Conservation (phyloP, 768 basidiomycete genomes). For the Megacollybia marginata region DNA sequence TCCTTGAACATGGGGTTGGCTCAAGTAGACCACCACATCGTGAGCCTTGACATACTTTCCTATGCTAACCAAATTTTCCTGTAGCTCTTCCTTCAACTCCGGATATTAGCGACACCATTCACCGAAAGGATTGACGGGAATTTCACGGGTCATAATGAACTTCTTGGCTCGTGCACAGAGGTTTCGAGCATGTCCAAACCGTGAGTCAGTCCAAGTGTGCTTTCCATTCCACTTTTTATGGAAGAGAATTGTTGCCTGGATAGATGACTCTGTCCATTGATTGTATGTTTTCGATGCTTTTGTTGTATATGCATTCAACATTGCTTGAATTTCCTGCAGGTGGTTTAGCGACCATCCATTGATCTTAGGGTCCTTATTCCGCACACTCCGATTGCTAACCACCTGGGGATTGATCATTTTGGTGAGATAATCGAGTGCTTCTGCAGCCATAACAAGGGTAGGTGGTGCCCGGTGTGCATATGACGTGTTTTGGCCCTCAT, state of each 20-base stretch:
- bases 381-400: too few species aligned
- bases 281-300: not conserved
- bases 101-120: not conserved
- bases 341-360: too few species aligned
- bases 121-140: too few species aligned
- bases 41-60: conserved; percentile 17
- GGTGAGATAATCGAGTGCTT: too few species aligned
- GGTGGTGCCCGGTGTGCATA: too few species aligned
- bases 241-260: not conserved
- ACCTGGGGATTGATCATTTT: too few species aligned
- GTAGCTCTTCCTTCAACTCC: conserved; percentile 9
- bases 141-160: not conserved
- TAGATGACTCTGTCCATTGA: too few species aligned
- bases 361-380: too few species aligned
- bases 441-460: too few species aligned
- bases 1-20: conserved; percentile 4
- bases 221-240: not conserved
- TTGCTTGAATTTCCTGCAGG: not conserved
- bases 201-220: not conserved
- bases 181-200: not conserved
- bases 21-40: conserved; percentile 10
- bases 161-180: not conserved
- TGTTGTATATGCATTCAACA: not conserved
- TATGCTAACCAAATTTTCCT: conserved; percentile 8
- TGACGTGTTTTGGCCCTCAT: too few species aligned